Percentiles rank a stretch among this genome's conserved stretches.
phyloP scores from a whole-genome alignment of 148 eudicot genomes.

The Camellia granthamiana region DNA sequence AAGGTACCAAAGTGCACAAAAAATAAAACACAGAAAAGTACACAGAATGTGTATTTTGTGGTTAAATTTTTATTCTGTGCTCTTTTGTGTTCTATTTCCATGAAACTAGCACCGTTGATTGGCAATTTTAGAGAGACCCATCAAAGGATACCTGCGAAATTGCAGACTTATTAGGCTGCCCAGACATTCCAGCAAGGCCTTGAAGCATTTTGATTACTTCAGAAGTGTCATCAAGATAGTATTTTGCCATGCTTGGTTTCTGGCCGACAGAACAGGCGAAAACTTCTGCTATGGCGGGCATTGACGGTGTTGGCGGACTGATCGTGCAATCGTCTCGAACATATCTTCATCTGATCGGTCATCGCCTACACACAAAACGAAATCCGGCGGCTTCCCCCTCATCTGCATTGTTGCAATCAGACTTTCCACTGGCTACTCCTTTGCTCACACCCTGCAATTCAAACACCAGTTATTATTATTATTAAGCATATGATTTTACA shows the following conservation, averaged over 20 bases:
- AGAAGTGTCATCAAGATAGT: conserved; percentile 61
- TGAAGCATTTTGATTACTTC: conserved; percentile 62
- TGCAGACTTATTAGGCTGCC: conserved; percentile 24
- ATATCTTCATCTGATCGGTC: conserved; percentile 59
- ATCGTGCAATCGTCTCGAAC: conserved; percentile 43
- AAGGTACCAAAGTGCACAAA: too few relatives aligned
- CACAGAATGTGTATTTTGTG: too few relatives aligned
- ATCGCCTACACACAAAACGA: conserved; percentile 52
- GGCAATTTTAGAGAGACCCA: conserved; percentile 11
- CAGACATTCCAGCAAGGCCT: conserved; percentile 44
- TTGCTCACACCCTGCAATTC: conserved; percentile 74
- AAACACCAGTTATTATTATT: background rate
- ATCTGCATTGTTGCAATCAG: conserved; percentile 34
- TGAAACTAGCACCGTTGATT: background rate
- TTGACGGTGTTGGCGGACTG: conserved; percentile 26
- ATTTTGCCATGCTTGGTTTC: conserved; percentile 79
- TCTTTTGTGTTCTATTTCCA: too few relatives aligned
- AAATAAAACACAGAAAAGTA: too few relatives aligned
- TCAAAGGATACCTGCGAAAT: conserved; percentile 25
- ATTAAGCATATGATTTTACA: background rate
- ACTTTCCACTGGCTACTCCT: conserved; percentile 55
- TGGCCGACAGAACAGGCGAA: conserved; percentile 82
- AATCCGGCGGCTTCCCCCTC: conserved; percentile 37
- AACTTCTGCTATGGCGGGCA: conserved; percentile 41
- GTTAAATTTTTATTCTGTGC: too few relatives aligned